Evolutionary conservation across 495 filamentous ascomycete species (phyloP), one percentile per base, ranked within the genome.

Genomic region (Pseudoneurospora amorphoporcata): DNA sequence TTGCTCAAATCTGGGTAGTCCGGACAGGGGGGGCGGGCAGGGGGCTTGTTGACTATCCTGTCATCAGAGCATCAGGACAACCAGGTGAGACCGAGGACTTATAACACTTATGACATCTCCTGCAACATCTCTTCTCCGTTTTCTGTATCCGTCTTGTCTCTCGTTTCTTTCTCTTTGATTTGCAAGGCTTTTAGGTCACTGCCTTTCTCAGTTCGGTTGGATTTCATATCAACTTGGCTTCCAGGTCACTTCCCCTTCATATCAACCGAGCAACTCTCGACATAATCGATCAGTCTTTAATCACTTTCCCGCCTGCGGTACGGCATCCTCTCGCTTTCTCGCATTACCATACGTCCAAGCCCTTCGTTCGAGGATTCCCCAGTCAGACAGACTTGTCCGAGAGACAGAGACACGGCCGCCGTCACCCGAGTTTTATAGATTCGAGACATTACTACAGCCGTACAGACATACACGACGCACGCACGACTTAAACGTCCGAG

Each of bases 61-160:
- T 8, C 53, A 65, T 65, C 23, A 35, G 53, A 65, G 53, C 29
- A 65, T 61, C 10, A 61, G 35, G 53, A 17, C 10, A 17, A 32
- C 29, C 14, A 61, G 2, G 29, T 61, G 29, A 65, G 32, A 61
- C 58, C 32, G 38, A 68, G 39, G 58, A 41, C 58, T 41, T 72
- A 72, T 72, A 72, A 72, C 71, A 39, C 61, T 68, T 68, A 68
- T 72, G 71, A 39, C 71, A 40, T 70, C 69, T 70, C 69, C 69
- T 43, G n/a, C 37, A 43, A 43, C 37, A 32, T 19, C 32, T 70
- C 69, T 23, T 69, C 68, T 65, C 29, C 8, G 53, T 65, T 65
- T 61, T 35, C 53, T 4, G 42, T 70, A 70, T 70, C 69, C 16
- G 16, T 35, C 47, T 39, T 71, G 70, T 68, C 47, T 70, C 69